Evolutionary conservation across 1,139 yeast species (phyloP).

Genomic region (Tardiomyces blankii): DNA sequence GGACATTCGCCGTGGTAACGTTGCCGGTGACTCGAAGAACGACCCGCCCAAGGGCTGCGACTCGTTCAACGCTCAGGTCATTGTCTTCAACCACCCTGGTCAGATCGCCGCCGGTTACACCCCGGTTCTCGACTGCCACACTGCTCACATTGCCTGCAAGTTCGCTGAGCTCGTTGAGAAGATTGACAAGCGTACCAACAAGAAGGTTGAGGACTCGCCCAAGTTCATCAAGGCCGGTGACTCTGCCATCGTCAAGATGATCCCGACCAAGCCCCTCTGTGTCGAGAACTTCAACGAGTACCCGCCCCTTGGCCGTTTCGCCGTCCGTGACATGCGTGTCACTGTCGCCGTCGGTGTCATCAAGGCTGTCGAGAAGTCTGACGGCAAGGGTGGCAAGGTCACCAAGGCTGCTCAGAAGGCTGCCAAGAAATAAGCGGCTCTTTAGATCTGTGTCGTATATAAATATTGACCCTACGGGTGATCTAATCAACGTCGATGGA

Average conservation of each 20-base stretch:
- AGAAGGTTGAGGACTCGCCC: conserved; percentile 72
- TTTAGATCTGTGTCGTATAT: conserved; percentile 4
- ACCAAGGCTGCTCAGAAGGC: conserved; percentile 99
- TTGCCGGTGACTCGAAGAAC: conserved; percentile 91
- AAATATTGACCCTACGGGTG: background rate
- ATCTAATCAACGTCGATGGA: background rate
- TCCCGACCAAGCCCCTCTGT: conserved; percentile 95
- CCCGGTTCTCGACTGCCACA: conserved; percentile 91
- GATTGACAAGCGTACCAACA: conserved; percentile 94
- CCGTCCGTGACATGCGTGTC: conserved; percentile 99
- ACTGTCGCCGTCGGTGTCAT: conserved; percentile 99
- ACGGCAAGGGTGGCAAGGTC: conserved; percentile 78
- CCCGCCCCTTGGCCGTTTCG: conserved; percentile 99
- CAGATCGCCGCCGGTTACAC: conserved; percentile 89
- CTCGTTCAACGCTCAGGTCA: conserved; percentile 82
- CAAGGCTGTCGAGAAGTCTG: conserved; percentile 95
- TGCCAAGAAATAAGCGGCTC: conserved; percentile 74
- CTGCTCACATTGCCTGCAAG: conserved; percentile 91
- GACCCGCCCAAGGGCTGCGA: conserved; percentile 81
- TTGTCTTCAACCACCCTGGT: conserved; percentile 89
- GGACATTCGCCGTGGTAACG: conserved; percentile 95
- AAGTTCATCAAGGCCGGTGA: conserved; percentile 89
- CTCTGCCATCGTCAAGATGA: conserved; percentile 84
- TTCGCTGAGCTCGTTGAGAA: conserved; percentile 75
- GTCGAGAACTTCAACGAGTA: conserved; percentile 94